Percentiles rank a stretch among this genome's conserved stretches.
phyloP scores from a whole-genome alignment of 2,329 filamentous ascomycete species.

The Penicillium sp. region DNA sequence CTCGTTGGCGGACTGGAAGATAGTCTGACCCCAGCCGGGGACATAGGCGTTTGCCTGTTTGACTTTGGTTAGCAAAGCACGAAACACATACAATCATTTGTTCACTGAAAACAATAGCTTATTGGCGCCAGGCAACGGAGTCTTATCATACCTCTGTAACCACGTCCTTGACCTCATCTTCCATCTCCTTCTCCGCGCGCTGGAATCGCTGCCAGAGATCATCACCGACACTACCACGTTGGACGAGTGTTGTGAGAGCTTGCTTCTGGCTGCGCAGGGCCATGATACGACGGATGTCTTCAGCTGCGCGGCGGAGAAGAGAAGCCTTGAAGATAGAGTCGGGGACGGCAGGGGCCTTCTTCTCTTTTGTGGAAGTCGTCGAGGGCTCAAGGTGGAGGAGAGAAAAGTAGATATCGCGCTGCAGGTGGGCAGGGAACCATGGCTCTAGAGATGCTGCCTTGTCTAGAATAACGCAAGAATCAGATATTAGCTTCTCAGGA shows the following conservation, averaged over 20 bases:
- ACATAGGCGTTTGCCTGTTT: constrained; percentile 81
- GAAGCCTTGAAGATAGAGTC: constrained; percentile 85
- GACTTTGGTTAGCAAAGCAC: constrained; percentile 17
- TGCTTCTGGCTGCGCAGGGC: constrained; percentile 85
- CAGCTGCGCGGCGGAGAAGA: constrained; percentile 80
- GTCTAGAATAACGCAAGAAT: constrained; percentile 34
- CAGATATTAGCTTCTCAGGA: constrained; percentile 15
- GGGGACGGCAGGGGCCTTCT: constrained; percentile 69
- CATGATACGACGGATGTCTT: constrained; percentile 90
- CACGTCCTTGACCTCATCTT: constrained; percentile 91
- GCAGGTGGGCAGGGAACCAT: constrained; percentile 89
- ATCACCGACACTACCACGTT: constrained; percentile 90
- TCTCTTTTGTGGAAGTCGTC: constrained; percentile 51
- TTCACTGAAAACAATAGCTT: neutral
- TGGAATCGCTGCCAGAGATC: constrained; percentile 92
- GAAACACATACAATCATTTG: neutral
- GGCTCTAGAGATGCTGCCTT: constrained; percentile 82
- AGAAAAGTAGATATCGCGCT: constrained; percentile 92
- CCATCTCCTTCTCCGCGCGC: constrained; percentile 94
- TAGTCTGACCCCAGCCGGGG: constrained; percentile 85
- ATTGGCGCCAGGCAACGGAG: neutral
- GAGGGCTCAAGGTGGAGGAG: constrained; percentile 72
- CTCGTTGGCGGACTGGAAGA: constrained; percentile 97
- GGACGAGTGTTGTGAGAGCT: constrained; percentile 76
- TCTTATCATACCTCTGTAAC: constrained; percentile 72